Percentiles rank a stretch among this genome's conserved stretches.
Conservation (phyloP, 768 basidiomycete species). For the Sporobolomyces pararoseus region DNA sequence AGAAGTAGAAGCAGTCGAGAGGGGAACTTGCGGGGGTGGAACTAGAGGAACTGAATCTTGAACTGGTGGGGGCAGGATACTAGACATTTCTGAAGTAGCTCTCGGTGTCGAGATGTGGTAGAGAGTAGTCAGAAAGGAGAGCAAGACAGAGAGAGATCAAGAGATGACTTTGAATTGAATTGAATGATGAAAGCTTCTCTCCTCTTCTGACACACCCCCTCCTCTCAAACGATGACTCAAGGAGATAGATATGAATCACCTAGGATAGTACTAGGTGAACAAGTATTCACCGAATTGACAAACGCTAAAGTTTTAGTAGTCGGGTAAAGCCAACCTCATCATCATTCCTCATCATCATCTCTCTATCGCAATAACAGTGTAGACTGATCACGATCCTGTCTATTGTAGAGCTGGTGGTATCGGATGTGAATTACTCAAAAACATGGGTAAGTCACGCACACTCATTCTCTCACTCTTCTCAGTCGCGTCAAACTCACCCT, state of each 20-base stretch:
- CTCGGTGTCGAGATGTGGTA: background rate
- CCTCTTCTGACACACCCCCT: background rate
- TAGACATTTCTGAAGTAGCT: background rate
- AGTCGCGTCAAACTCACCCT: background rate
- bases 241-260: constrained; percentile 56
- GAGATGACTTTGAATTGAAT: background rate
- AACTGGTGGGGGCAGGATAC: constrained; percentile 14
- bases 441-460: constrained; percentile 65
- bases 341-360: background rate
- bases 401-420: constrained; percentile 58
- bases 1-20: background rate
- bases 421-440: constrained; percentile 95
- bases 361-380: background rate
- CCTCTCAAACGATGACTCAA: background rate
- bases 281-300: constrained; percentile 56
- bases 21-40: background rate
- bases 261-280: constrained; percentile 71
- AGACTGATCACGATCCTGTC: background rate
- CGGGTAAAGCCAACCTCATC: constrained; percentile 53
- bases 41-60: constrained; percentile 26
- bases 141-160: background rate
- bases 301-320: constrained; percentile 66
- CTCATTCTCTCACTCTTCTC: background rate
- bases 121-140: background rate
- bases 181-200: no score